Percentiles rank a stretch among this genome's conserved stretches.
Conservation (phyloP, 2,329 filamentous ascomycete species). For the Clonostachys rhizophaga region DNA sequence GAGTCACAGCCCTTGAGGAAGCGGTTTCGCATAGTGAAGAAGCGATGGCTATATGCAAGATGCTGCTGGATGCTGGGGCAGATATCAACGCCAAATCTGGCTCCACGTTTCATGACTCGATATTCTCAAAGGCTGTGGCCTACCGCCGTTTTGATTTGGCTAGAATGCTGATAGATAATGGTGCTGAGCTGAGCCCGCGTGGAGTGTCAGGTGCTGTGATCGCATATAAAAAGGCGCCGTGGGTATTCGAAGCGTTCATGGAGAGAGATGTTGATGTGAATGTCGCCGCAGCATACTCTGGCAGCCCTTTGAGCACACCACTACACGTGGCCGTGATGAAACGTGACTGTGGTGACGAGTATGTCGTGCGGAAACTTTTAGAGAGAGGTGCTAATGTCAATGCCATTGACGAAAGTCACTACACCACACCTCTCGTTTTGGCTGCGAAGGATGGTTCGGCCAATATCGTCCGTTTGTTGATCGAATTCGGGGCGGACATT, state of each 20-base stretch:
- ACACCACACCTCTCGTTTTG: not conserved
- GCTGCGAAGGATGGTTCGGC: not conserved
- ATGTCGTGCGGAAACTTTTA: not conserved
- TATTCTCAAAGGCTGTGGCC: too few relatives aligned
- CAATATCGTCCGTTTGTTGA: not conserved
- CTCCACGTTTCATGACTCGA: too few relatives aligned
- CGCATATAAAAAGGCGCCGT: not conserved
- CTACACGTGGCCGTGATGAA: not conserved
- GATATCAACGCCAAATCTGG: too few relatives aligned
- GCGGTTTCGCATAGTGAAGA: too few relatives aligned
- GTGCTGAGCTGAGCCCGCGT: not conserved
- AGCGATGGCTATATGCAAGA: too few relatives aligned
- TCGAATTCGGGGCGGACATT: not conserved
- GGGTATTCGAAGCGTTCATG: not conserved
- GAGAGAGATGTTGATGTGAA: not conserved
- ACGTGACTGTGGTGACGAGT: not conserved
- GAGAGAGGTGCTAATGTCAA: not conserved
- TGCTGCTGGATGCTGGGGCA: too few relatives aligned
- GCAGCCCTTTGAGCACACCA: not conserved
- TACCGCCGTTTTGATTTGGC: too few relatives aligned
- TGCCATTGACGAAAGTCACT: not conserved
- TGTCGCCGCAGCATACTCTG: not conserved
- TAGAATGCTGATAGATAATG: not conserved
- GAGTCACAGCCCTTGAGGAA: too few relatives aligned
- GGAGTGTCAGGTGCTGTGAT: too few relatives aligned